Base-by-base conservation (phyloP, 2,329 filamentous ascomycete genomes). In the Fusarium multiceps region DNA sequence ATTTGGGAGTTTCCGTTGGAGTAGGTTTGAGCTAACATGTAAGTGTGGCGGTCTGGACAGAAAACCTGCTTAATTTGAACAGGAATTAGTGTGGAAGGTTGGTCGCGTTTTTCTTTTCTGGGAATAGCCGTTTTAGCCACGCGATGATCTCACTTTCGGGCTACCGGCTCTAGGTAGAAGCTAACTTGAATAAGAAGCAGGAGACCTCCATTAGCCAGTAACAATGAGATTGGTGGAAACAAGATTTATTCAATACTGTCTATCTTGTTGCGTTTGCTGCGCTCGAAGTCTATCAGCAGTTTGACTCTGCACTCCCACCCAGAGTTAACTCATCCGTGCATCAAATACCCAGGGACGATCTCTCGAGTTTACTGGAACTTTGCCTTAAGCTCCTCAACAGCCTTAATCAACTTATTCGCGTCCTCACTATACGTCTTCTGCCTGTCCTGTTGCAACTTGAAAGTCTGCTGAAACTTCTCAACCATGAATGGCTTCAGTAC, bases 401-500 rank as follows among this genome's bases (percentile, higher is more conserved):
- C 54, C 12, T 28, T 14, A 1, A 68, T 30, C 4, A 43, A 9
- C 23, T 25, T 25, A 2, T 13, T 49, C 16, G 48, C 64, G 14
- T 47, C 21, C 1, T 68, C 51, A 1, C 47, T 55, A 7, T 55
- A 65, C 12, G 48, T 59, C 13, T 10, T 28, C 45, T 68, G 27
- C 6, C 37, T 40, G 0, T 37, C 32, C 2, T 32, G 41, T 7
- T 71, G 68, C 7, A 46, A 16, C 3, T 51, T 30, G 4, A 66
- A 71, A 2, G 68, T 71, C 5, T 53, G 25, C 32, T 55, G 59
- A 1, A 71, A 47, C 11, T 59, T 71, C 2, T 71, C 68, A 0
- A 71, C 60, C 68, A 71, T 71, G 6, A 71, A 71, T 0, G 68
- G 68, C 30, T 66, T 61, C 10, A 71, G 20, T 2, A 61, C 60